phyloP scores from a whole-genome alignment of 768 basidiomycete species.

The Phaffia tasmanica region DNA sequence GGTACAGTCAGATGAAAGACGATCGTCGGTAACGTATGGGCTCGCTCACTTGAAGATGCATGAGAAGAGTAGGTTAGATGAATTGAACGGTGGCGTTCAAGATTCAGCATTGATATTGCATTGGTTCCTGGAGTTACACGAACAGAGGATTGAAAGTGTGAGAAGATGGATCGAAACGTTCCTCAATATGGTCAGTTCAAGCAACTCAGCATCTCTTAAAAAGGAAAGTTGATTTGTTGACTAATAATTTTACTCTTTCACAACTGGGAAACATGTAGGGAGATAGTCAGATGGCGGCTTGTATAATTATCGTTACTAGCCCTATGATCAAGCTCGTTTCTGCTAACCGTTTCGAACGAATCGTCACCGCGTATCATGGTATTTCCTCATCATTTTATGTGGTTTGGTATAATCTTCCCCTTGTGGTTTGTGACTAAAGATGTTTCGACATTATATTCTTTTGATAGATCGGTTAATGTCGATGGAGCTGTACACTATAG shows the following conservation, averaged over 20 bases:
- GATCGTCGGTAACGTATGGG: neutral
- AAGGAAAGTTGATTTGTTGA: neutral
- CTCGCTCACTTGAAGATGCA: neutral
- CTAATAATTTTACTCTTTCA: neutral
- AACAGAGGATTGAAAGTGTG: constrained; percentile 5
- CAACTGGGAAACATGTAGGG: neutral
- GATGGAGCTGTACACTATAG: constrained; percentile 8
- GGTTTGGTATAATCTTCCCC: too few relatives aligned
- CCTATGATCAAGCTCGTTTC: constrained; percentile 8
- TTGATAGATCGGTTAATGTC: constrained; percentile 7
- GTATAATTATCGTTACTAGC: constrained; percentile 13
- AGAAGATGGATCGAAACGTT: constrained; percentile 6
- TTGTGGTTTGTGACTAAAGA: neutral
- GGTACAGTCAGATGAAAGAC: neutral
- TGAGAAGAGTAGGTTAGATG: neutral
- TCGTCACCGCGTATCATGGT: constrained; percentile 22
- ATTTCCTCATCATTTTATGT: neutral
- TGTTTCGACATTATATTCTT: neutral
- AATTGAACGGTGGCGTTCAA: neutral
- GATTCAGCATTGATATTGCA: neutral
- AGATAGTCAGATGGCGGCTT: constrained; percentile 18
- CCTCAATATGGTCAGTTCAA: constrained; percentile 9
- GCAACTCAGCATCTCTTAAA: neutral
- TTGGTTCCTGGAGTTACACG: constrained; percentile 2
- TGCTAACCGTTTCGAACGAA: neutral